Evolutionary conservation across 2,329 filamentous ascomycete genomes (phyloP).

Genomic region (Aspergillus persii): DNA sequence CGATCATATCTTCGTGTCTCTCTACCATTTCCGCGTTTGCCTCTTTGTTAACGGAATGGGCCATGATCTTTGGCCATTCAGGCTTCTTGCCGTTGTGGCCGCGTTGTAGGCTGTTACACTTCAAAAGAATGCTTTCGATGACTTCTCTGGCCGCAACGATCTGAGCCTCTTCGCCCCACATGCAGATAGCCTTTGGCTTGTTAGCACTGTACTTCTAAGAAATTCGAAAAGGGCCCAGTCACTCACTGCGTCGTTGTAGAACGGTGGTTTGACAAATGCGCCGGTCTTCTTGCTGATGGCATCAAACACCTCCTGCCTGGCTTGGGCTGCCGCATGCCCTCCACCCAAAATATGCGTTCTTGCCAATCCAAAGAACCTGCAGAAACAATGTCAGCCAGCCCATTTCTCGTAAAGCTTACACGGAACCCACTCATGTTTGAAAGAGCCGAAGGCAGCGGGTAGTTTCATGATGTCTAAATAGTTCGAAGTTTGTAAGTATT

Average conservation of each 20-base stretch:
- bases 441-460: conserved; percentile 18
- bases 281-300: conserved; percentile 27
- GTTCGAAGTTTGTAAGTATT: not conserved
- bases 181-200: conserved; percentile 17
- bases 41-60: conserved; percentile 26
- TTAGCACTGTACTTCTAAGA: conserved; percentile 1
- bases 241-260: conserved; percentile 23
- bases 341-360: conserved; percentile 6
- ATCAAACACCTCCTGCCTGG: conserved; percentile 25
- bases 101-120: conserved; percentile 14
- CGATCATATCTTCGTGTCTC: conserved; percentile 21
- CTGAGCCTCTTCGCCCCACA: conserved; percentile 28
- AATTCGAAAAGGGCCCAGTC: not conserved
- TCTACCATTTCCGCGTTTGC: conserved; percentile 21
- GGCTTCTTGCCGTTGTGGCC: conserved; percentile 13
- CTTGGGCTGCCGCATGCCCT: conserved; percentile 3
- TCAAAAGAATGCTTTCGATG: conserved; percentile 17
- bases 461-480: conserved; percentile 15
- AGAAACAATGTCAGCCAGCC: not conserved
- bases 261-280: conserved; percentile 26
- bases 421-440: conserved; percentile 24
- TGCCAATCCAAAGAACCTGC: conserved; percentile 22
- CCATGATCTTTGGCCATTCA: conserved; percentile 24
- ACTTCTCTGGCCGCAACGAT: conserved; percentile 22
- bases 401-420: not conserved